Evolutionary conservation across 2,329 filamentous ascomycete genomes (phyloP).

Genomic region (Hysterium pulicare): DNA sequence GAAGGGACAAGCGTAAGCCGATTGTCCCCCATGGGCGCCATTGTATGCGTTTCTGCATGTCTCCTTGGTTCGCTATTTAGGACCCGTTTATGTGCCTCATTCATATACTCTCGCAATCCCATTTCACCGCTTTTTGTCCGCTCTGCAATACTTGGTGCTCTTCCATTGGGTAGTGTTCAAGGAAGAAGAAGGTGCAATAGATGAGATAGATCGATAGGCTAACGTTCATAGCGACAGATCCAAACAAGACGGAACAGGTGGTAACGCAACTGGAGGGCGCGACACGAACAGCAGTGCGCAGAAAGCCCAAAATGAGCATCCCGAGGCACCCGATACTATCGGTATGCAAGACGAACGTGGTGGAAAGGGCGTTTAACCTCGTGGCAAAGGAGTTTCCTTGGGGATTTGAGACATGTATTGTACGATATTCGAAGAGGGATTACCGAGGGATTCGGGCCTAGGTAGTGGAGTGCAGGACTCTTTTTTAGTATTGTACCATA

Average conservation of each 20-base stretch:
- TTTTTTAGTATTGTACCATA: too few species aligned
- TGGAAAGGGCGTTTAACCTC: conserved; percentile 36
- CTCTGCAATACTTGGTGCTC: too few species aligned
- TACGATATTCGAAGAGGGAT: too few species aligned
- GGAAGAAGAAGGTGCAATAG: too few species aligned
- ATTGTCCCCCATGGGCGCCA: not conserved
- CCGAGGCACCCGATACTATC: conserved; percentile 48
- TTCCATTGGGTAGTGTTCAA: too few species aligned
- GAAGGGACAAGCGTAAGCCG: conserved; percentile 32
- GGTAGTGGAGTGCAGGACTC: too few species aligned
- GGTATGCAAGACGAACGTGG: conserved; percentile 52
- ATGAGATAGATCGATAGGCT: too few species aligned
- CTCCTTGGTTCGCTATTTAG: not conserved
- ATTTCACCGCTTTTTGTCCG: too few species aligned
- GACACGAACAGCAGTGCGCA: conserved; percentile 36
- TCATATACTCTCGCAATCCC: too few species aligned
- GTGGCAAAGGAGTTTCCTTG: not conserved
- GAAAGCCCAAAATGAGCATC: conserved; percentile 47
- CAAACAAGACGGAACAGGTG: conserved; percentile 32
- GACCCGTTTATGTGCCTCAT: not conserved
- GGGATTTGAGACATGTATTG: too few species aligned
- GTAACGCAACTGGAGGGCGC: conserved; percentile 37
- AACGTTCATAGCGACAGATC: conserved; percentile 14
- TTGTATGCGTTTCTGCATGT: not conserved
- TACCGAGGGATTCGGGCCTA: too few species aligned